Evolutionary conservation across 805 yeast genomes (phyloP).

Genomic region (Ogataea ganodermae): DNA sequence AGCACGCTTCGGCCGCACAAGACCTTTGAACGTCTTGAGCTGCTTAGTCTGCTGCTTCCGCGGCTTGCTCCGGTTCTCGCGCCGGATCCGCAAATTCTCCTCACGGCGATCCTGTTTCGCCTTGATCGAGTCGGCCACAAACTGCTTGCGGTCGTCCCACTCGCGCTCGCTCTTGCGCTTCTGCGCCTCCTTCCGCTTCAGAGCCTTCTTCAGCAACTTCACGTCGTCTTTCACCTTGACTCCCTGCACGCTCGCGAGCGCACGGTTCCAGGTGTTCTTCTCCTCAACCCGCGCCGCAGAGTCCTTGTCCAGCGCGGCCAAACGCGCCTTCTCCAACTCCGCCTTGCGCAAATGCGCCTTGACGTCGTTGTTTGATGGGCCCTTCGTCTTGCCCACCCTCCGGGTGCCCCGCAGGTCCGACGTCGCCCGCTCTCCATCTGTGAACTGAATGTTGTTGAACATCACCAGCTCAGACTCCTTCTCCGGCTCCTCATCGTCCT

Average conservation of each 20-base stretch:
- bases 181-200: constrained; percentile 77
- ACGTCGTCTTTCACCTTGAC: constrained; percentile 88
- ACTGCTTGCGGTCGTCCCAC: constrained; percentile 88
- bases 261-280: constrained; percentile 82
- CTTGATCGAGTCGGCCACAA: constrained; percentile 71
- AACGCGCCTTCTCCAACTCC: constrained; percentile 69
- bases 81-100: constrained; percentile 83
- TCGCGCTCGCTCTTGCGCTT: constrained; percentile 86
- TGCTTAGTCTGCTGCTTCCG: constrained; percentile 72
- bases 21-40: constrained; percentile 62
- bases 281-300: constrained; percentile 62
- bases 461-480: constrained; percentile 48
- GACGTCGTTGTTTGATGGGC: constrained; percentile 82
- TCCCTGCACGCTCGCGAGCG: constrained; percentile 87
- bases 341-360: constrained; percentile 77
- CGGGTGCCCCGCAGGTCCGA: constrained; percentile 66
- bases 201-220: constrained; percentile 77
- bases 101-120: constrained; percentile 86
- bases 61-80: constrained; percentile 80
- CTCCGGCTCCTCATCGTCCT: constrained; percentile 36
- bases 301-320: constrained; percentile 59
- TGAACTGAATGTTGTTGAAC: constrained; percentile 80
- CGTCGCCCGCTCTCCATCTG: constrained; percentile 78
- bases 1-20: constrained; percentile 58
- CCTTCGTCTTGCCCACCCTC: constrained; percentile 64